phyloP scores from a whole-genome alignment of 495 filamentous ascomycete species.

The Podospora australis region DNA sequence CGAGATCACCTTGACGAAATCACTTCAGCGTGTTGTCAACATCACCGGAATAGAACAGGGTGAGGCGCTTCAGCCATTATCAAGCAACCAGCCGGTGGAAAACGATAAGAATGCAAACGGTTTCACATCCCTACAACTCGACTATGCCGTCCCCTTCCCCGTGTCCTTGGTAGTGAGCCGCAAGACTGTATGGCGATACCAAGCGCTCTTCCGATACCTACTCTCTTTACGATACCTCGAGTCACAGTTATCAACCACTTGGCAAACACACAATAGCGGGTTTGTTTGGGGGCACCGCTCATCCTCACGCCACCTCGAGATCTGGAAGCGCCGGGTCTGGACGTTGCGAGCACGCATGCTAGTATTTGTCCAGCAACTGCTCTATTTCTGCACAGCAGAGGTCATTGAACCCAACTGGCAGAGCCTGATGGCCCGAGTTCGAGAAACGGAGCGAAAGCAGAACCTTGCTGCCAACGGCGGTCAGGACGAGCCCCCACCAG shows the following conservation, averaged over 20 bases:
- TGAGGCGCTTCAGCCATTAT: constrained; percentile 49
- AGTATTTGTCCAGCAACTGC: constrained; percentile 89
- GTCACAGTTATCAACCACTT: constrained; percentile 71
- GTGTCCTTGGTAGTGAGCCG: constrained; percentile 92
- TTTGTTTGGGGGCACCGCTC: constrained; percentile 79
- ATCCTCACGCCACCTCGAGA: constrained; percentile 65
- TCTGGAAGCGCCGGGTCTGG: constrained; percentile 91
- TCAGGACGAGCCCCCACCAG: neutral
- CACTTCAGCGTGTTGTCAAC: constrained; percentile 91
- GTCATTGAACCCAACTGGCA: constrained; percentile 99
- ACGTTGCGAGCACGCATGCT: constrained; percentile 89
- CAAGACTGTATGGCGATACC: constrained; percentile 91
- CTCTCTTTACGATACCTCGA: constrained; percentile 85
- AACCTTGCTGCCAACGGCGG: neutral
- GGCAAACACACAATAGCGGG: constrained; percentile 83
- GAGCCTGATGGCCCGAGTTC: constrained; percentile 76
- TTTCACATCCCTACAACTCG: constrained; percentile 85
- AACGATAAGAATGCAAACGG: constrained; percentile 82
- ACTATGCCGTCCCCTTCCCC: constrained; percentile 94
- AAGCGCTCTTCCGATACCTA: constrained; percentile 90
- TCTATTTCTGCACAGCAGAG: constrained; percentile 94
- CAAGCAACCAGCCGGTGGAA: constrained; percentile 48
- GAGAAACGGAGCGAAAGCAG: constrained; percentile 40
- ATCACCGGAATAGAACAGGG: constrained; percentile 92
- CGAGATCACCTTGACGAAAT: constrained; percentile 82